Percentiles rank a stretch among this genome's conserved stretches.
Evolutionary conservation across 257 asterid species (phyloP).

Genomic region (Solanum dulcamara): DNA sequence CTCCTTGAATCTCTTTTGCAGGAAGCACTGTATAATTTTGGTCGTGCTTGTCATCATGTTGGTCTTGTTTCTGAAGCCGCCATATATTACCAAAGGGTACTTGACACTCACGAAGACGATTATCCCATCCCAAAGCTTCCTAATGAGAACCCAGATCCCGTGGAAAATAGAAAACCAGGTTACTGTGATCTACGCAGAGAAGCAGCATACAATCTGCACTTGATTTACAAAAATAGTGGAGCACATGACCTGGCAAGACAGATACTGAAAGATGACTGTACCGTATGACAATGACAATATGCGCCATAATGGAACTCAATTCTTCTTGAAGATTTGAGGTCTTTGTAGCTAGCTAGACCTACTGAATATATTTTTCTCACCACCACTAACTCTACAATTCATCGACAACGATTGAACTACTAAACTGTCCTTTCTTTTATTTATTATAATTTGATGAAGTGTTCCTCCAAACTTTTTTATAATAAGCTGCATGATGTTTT

Average conservation of each 20-base stretch:
- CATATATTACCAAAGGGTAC: constrained; percentile 54
- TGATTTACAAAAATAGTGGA: constrained; percentile 66
- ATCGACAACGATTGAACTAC: background rate
- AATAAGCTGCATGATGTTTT: background rate
- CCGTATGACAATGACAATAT: constrained; percentile 13
- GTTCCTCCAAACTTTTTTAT: background rate
- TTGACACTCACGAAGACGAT: constrained; percentile 39
- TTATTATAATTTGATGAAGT: background rate
- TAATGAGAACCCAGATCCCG: constrained; percentile 30
- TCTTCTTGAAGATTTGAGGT: background rate
- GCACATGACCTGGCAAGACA: constrained; percentile 84
- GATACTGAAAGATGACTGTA: constrained; percentile 51
- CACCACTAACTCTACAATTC: background rate
- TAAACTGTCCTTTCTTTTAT: too few relatives aligned
- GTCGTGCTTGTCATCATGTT: constrained; percentile 75
- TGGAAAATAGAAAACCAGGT: constrained; percentile 25
- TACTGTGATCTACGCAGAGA: constrained; percentile 72
- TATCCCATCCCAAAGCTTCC: constrained; percentile 56
- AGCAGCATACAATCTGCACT: constrained; percentile 76
- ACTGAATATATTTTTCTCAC: background rate
- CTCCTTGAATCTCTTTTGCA: constrained; percentile 7
- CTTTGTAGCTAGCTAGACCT: background rate
- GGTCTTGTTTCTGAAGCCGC: constrained; percentile 65
- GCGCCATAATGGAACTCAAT: background rate
- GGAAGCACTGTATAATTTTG: constrained; percentile 69